These are phyloP conservation scores for Ligustrum vulgare DNA, from an alignment of 257 asterid species.

Conservation along the genomic window DNA sequence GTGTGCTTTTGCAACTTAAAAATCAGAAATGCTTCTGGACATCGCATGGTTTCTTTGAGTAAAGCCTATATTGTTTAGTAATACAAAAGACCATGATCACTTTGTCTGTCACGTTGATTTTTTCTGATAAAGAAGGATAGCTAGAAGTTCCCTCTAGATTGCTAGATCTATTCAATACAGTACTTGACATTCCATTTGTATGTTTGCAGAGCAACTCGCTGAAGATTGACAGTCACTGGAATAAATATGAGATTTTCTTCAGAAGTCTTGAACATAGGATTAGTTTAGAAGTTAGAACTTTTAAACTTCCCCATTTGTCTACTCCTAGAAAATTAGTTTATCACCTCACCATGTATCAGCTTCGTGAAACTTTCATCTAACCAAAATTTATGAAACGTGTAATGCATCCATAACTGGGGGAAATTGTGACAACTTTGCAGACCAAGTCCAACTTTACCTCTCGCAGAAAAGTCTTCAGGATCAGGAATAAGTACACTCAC, in stretches of 20 bases:
- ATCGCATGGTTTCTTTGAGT: not conserved
- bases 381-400: not conserved
- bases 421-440: conserved; percentile 14
- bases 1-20: not conserved
- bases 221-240: not conserved
- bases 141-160: too few species aligned
- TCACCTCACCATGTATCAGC: not conserved
- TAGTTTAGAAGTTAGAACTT: not conserved
- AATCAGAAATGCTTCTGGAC: not conserved
- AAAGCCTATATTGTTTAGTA: not conserved
- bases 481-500: conserved; percentile 74
- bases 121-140: not conserved
- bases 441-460: conserved; percentile 44
- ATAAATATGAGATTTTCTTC: not conserved
- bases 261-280: not conserved
- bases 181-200: not conserved
- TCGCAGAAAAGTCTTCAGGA: conserved; percentile 49
- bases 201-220: conserved; percentile 6
- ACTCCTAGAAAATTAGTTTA: not conserved
- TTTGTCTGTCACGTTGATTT: not conserved
- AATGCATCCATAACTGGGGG: conserved; percentile 4
- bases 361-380: not conserved
- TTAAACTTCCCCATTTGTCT: not conserved
- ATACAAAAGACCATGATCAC: not conserved
- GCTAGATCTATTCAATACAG: conserved; percentile 5